These are phyloP conservation scores for Yarrowia deformans DNA, from an alignment of 805 yeast genomes.

Conservation along the genomic window DNA sequence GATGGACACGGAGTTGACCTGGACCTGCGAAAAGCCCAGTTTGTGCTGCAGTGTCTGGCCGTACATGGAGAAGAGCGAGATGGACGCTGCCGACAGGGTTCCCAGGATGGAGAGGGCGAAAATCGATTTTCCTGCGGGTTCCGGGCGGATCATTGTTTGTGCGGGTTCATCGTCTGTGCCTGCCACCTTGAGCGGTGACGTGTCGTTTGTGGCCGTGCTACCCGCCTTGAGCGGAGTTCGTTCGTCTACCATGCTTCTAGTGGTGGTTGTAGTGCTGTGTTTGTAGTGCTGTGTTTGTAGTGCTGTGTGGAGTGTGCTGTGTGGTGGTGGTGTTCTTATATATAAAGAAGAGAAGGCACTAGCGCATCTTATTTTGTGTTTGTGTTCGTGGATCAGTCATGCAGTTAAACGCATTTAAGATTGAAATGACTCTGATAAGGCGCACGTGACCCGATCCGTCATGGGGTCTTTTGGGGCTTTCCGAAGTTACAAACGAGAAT, in stretches of 20 bases:
- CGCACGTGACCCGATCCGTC: conserved; percentile 3
- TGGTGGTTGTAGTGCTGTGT: background rate
- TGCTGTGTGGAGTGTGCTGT: background rate
- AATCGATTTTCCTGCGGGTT: conserved; percentile 11
- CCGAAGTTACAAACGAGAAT: no score
- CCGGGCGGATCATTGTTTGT: background rate
- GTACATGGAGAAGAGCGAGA: conserved; percentile 80
- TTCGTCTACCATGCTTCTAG: conserved; percentile 9
- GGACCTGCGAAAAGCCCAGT: conserved; percentile 69
- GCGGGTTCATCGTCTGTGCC: background rate
- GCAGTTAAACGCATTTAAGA: background rate
- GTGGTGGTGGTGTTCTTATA: background rate
- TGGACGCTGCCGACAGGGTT: conserved; percentile 82
- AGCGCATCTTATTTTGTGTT: background rate
- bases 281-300: no score
- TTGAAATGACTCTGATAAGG: conserved; percentile 32
- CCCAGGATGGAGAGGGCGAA: conserved; percentile 23
- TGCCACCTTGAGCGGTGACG: conserved; percentile 2
- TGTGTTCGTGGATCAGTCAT: conserved; percentile 12
- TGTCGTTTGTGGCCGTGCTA: no score
- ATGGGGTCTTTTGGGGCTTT: background rate
- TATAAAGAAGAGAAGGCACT: no score
- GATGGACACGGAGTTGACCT: conserved; percentile 76
- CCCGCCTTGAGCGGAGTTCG: conserved; percentile 27
- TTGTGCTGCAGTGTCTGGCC: conserved; percentile 68